Percentiles rank a stretch among this genome's conserved stretches.
Conservation (phyloP, 1,139 yeast genomes). For the Suhomyces terraborum region DNA sequence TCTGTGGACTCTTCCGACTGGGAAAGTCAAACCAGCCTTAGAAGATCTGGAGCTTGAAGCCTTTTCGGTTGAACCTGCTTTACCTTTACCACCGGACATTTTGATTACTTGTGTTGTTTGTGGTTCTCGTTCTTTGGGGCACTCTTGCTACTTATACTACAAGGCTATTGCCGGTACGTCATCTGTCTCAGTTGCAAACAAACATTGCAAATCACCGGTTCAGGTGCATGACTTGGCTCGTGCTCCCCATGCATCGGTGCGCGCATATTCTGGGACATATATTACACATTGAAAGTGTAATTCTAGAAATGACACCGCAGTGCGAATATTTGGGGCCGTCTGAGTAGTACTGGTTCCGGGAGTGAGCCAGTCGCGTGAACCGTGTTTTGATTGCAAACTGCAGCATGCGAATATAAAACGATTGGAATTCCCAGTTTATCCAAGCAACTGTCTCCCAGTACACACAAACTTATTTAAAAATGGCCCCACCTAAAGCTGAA, state of each 20-base stretch:
- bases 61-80: slow-evolving; percentile 90
- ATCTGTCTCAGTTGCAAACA: slow-evolving; percentile 1
- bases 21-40: slow-evolving; percentile 98
- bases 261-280: background rate
- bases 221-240: slow-evolving; percentile 3
- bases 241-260: background rate
- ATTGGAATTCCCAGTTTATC: background rate
- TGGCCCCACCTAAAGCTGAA: slow-evolving; percentile 35
- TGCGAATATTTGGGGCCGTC: slow-evolving; percentile 1
- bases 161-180: background rate
- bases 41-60: slow-evolving; percentile 97
- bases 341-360: background rate
- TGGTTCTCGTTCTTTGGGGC: background rate
- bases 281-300: background rate
- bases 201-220: background rate
- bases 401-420: slow-evolving; percentile 4
- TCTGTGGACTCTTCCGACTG: slow-evolving; percentile 99
- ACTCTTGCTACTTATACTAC: slow-evolving; percentile 3
- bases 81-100: slow-evolving; percentile 99
- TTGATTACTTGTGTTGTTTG: slow-evolving; percentile 4
- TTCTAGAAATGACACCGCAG: background rate
- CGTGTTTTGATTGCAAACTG: slow-evolving; percentile 6
- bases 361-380: background rate
- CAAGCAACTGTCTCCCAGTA: slow-evolving; percentile 1
- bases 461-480: slow-evolving; percentile 14